These are phyloP conservation scores for Colletotrichum lentis DNA, from an alignment of 2,329 filamentous ascomycete species.

Conservation along the genomic window DNA sequence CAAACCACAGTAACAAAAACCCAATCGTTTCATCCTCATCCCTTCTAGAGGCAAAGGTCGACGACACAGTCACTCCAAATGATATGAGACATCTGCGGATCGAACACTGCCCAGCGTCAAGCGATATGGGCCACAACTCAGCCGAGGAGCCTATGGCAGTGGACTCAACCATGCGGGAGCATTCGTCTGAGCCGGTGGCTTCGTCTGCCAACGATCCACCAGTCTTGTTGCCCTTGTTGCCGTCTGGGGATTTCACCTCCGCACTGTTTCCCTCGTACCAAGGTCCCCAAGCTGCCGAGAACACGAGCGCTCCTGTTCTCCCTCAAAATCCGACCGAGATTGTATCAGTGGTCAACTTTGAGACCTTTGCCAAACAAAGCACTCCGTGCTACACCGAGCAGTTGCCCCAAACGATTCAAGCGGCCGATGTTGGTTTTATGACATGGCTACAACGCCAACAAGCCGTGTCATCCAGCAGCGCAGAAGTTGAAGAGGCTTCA, in stretches of 20 bases:
- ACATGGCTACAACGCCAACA: not conserved
- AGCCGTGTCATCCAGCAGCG: not conserved
- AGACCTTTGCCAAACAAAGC: not conserved
- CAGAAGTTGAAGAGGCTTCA: constrained; percentile 1
- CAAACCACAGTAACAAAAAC: too few species aligned
- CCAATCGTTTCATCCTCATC: not conserved
- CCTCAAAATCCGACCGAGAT: not conserved
- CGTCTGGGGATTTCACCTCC: not conserved
- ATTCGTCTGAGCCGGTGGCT: not conserved
- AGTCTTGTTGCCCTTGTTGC: not conserved
- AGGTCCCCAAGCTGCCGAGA: not conserved
- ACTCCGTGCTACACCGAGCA: constrained; percentile 2
- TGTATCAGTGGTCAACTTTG: not conserved
- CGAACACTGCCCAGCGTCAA: not conserved
- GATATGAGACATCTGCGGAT: not conserved
- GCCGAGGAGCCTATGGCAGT: constrained; percentile 1
- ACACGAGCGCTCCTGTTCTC: not conserved
- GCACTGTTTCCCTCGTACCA: not conserved
- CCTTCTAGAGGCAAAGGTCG: not conserved
- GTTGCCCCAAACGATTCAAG: not conserved
- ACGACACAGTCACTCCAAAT: not conserved
- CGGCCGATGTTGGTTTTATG: not conserved
- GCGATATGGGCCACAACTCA: constrained; percentile 2
- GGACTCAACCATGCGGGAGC: not conserved
- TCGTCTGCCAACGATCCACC: not conserved